Base-by-base conservation (phyloP, 106 monocot species). In the Ottelia alismoides region DNA sequence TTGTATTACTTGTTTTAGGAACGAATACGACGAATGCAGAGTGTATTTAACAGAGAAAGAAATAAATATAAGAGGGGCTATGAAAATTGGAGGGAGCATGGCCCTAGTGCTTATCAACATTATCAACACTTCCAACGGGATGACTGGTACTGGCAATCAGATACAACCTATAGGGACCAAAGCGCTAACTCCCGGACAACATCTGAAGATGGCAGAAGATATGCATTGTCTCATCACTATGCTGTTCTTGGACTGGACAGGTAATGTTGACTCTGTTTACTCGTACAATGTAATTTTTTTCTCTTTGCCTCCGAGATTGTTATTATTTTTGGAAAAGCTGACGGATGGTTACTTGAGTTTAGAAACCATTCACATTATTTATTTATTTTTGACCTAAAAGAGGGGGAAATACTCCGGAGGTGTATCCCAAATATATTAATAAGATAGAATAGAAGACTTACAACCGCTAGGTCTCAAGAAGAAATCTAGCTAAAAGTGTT, bases 221-320 rank as follows among this genome's bases (percentile, higher is more conserved):
- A 70, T 63, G 27, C 70, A 14, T 65, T 94, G 87, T 91, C 81
- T 52, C 81, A 84, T 67, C 84, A 91, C 58, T 91, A 91, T 49
- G 66, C 84, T 47, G 65, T 91, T 57, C 60, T 85, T 51, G 90
- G 90, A 22, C 85, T 91, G 28, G 84, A 91, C 67, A 91, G 90
- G 90, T 91, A 78, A 24, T 43, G 35, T 27, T 53, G n/a, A n/a
- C n/a, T n/a, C n/a, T n/a, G n/a, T n/a, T n/a, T n/a, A n/a, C 35
- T 40, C 14, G 35, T 14, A 40, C 14, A 5, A 4, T 40, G 14
- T 14, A 40, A 40, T 40, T 40, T 40, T 4, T 14, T 40, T 40
- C 14, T 40, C 35, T 40, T 14, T 40, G n/a, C n/a, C n/a, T n/a
- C n/a, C n/a, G n/a, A n/a, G n/a, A n/a, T n/a, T n/a, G n/a, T n/a